Percentiles rank a stretch among this genome's conserved stretches.
Evolutionary conservation across 768 basidiomycete species (phyloP).

Genomic region (Polyporus arcularius): DNA sequence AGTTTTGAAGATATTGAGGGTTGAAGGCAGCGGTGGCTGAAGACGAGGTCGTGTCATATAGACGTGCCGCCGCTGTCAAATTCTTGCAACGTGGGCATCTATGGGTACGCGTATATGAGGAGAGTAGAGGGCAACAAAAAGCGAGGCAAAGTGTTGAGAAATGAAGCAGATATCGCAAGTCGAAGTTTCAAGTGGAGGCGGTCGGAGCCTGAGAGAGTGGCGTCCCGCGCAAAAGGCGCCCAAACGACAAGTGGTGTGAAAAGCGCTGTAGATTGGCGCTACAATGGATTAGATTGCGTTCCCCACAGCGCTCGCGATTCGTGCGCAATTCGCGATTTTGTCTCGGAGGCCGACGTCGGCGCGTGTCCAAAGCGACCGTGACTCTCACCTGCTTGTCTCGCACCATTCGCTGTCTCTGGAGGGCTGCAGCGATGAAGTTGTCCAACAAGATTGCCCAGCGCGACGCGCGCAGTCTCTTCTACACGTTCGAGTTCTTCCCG

Average conservation of each 20-base stretch:
- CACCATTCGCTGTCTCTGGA: neutral
- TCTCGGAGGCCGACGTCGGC: slow-evolving; percentile 5
- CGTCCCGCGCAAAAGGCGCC: neutral
- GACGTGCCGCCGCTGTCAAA: too few relatives aligned
- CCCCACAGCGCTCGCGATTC: neutral
- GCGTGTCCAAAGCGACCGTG: neutral
- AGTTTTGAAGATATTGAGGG: too few relatives aligned
- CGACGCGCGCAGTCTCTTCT: slow-evolving; percentile 63
- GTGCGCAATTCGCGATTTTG: slow-evolving; percentile 12
- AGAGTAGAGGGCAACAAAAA: too few relatives aligned
- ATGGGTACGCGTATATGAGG: too few relatives aligned
- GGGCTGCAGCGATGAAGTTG: slow-evolving; percentile 59
- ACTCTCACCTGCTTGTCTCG: neutral
- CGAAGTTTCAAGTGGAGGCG: too few relatives aligned
- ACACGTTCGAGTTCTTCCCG: slow-evolving; percentile 96
- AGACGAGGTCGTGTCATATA: too few relatives aligned
- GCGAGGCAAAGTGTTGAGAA: too few relatives aligned
- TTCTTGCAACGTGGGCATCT: too few relatives aligned
- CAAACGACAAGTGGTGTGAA: neutral
- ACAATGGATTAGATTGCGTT: neutral
- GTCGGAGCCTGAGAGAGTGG: neutral
- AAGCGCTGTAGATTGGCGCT: slow-evolving; percentile 7
- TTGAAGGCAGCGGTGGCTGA: too few relatives aligned
- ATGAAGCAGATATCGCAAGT: too few relatives aligned
- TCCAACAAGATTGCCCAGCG: slow-evolving; percentile 62